Evolutionary conservation across 202 grass and related monocot species (phyloP), one percentile per base, ranked within the genome.

Genomic region (Setaria italica): DNA sequence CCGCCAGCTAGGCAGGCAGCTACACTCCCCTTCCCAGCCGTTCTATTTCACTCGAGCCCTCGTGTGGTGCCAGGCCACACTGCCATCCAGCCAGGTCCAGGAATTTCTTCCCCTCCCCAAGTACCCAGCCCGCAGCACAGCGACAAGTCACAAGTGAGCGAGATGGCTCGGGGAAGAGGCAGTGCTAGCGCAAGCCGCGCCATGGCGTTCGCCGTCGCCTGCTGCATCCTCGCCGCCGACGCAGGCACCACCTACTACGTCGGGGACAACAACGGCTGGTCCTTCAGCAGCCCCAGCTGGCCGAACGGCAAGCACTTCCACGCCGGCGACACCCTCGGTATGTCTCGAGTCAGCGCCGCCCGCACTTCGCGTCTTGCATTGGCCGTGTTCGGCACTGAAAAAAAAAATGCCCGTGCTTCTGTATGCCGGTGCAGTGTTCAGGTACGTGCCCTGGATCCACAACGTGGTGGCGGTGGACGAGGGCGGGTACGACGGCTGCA

Each of bases 271-370:
- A 3, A 17, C n/a, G 86, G 89, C 68, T 94, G 92, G 92, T 89
- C 87, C 34, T 79, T 91, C 59, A 42, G 65, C 62, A 54, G 83
- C 69, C 59, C 43, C 4, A 85, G 76, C 71, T 94, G 92, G 92
- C 76, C 87, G 39, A 75, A 65, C 47, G 92, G 86, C 34, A 94
- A 94, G 92, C 87, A 78, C 70, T 94, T 94, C 86, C 92, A 59
- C 66, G 85, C 89, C 25, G 87, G 92, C 30, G 92, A 94, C 74
- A 19, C 78, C 8, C 87, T 94, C 54, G 76, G 88, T 95, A 83
- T 80, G 12, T 57, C 34, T 29, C 1, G 5, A 47, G 4, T 30
- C n/a, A 12, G 4, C 6, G 39, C 39, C 39, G 6, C 0, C 35
- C 35, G 4, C 25, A 25, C 25, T 25, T 25, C 25, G 25, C 25